Base-by-base conservation (phyloP, 805 yeast genomes). In the Alloascoidea africana region DNA sequence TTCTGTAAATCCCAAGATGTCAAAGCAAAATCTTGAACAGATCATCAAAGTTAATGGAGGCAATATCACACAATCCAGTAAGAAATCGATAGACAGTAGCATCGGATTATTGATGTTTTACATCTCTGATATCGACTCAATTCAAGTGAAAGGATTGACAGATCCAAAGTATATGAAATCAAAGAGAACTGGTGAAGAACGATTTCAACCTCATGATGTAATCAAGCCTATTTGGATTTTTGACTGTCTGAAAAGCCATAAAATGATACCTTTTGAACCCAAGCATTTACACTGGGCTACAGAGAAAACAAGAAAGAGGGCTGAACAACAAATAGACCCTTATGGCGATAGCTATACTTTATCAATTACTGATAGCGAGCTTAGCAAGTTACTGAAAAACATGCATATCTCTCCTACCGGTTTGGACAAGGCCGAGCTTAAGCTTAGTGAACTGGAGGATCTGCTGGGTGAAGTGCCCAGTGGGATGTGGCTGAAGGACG, bases 181-280 rank as follows among this genome's bases (percentile, higher is more conserved):
- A 11, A 39, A 39, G 32, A 36, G 43, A 6, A 42, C 46, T 33
- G 46, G 47, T 5, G 47, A 46, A 18, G 35, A 46, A 14, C 60
- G 69, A 14, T 64, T 58, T 18, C 60, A 50, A 39, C 39, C 46
- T 8, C 66, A 71, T 45, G 82, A 77, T 47, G 60, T 89, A 0
- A 50, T 85, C 4, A 64, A 56, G 37, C 85, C 93, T 1, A 52
- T 57, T 18, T 89, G 95, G 94, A 51, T 84, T 4, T 60, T 73
- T 34, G 87, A 82, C 44, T 74, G 91, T 46, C 56, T 82, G 2
- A 48, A 52, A 14, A 51, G 59, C 11, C 47, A 52, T 1, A 37
- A 46, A 2, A 35, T 73, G 2, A 53, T 83, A 0, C 65, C 64
- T 2, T 45, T 80, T 4, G 94, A 82, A 45, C 80, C 83, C 0